Base-by-base conservation (phyloP, 2,329 filamentous ascomycete genomes). In the Fusarium setosum region DNA sequence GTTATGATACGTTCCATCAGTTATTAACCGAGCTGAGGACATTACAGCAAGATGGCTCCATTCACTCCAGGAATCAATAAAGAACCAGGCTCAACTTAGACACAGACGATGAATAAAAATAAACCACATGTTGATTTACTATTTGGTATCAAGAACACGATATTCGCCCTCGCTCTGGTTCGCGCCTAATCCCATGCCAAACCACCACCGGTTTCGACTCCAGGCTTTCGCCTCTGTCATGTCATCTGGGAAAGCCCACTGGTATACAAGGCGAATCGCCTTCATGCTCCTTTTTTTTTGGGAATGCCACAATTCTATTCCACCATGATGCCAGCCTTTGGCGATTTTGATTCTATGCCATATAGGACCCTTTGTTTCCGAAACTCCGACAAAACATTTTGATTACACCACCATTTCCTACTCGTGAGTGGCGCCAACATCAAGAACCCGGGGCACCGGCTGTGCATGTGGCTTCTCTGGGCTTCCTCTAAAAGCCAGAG, bases 401-500 rank as follows among this genome's bases (percentile, higher is more conserved):
- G 51, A 51, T 57, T 64, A 65, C 50, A 52, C 50, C 34, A 51
- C 47, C 52, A 49, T 23, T 32, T 54, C 52, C 57, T 69, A 79
- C 41, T 78, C 67, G 20, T 68, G 68, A 21, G 63, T 71, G 23
- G 63, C 71, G n/a, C 69, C 68, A 31, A 79, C 72, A 60, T 76
- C 71, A 31, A 81, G 67, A 17, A 76, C 68, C 37, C 74, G 67
- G 18, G 70, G 65, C 21, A 61, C 69, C 9, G 74, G 70, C 31
- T 78, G 67, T 44, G 73, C 71, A 51, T 80, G 77, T 49, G 79
- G 71, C 77, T 89, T 89, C 72, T 89, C 88, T 21, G 87, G 87
- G 70, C 87, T 89, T 66, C 85, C 84, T 71, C 87, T 84, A 78
- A 87, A 86, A 70, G 87, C 86, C 69, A 90, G 75, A 26, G 84